Evolutionary conservation across 169 alveolate species (phyloP), one percentile per base, ranked within the genome.

Genomic region (Cryptosporidium bovis): DNA sequence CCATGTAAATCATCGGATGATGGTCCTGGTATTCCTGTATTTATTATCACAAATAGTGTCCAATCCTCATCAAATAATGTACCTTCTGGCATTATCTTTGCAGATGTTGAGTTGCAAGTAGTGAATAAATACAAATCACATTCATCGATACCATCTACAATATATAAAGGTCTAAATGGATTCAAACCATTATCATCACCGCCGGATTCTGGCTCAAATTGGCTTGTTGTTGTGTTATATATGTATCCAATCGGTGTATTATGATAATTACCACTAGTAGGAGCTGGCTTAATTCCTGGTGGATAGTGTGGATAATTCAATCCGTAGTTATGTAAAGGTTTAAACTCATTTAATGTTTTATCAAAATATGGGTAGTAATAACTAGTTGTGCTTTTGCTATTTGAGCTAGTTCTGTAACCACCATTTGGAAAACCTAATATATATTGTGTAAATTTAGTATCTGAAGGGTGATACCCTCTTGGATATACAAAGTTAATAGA

Each of bases 31-130:
- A 77, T 50, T 2, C 87, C 87, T 0, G 87, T 77, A 60, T 34
- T 46, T 8, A 77, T 29, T 3, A 77, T 77, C 3, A 62, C 64
- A 77, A 77, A 77, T 48, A 77, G 36, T 7, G 87, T 77, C 87
- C 87, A 77, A 12, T 27, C 65, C 33, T 62, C 34, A 2, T 36
- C 64, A 13, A 60, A 77, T 0, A 2, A 29, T 0, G 34, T 3
- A 44, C 46, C n/a, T n/a, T 34, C 53, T n/a, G 71, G 77, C 51
- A 24, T 48, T 12, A 77, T 56, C 5, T 3, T 77, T 2, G 64
- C 87, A 44, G 87, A 77, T 31, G 87, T 77, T 36, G 77, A 53
- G 50, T 77, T 77, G 44, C 87, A 77, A 15, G 71, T 56, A 15
- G 77, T 56, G 51, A 77, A 77, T 1, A 77, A 50, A 44, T 77